phyloP scores from a whole-genome alignment of 2,329 filamentous ascomycete genomes.

The Fusarium guadeloupense region DNA sequence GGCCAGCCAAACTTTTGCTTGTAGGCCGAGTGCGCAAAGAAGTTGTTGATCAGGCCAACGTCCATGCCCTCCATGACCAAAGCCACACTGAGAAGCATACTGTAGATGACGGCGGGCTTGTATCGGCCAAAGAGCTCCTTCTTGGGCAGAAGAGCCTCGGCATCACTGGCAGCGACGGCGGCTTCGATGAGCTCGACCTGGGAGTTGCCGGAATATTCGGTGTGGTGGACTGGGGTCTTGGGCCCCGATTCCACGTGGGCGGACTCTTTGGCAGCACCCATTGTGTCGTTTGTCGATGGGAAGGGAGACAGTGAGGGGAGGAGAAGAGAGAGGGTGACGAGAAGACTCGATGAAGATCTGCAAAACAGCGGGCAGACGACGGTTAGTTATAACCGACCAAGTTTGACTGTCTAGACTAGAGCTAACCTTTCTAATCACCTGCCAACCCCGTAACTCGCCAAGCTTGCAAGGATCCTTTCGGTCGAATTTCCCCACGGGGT shows the following conservation, averaged over 20 bases:
- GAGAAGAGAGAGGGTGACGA: not conserved
- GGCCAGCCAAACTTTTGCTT: slow-evolving; percentile 54
- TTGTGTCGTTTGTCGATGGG: not conserved
- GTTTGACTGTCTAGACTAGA: not conserved
- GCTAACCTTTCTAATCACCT: not conserved
- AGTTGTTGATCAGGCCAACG: slow-evolving; percentile 51
- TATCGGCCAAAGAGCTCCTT: slow-evolving; percentile 48
- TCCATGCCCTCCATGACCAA: slow-evolving; percentile 56
- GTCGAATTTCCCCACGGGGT: slow-evolving; percentile 30
- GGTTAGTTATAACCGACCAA: slow-evolving; percentile 14
- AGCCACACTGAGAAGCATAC: slow-evolving; percentile 46
- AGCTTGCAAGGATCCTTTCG: slow-evolving; percentile 21
- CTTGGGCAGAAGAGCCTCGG: slow-evolving; percentile 42
- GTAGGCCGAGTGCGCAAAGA: slow-evolving; percentile 55
- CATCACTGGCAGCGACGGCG: slow-evolving; percentile 44
- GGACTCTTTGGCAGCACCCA: slow-evolving; percentile 23
- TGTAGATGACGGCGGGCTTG: slow-evolving; percentile 43
- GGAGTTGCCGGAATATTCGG: slow-evolving; percentile 40
- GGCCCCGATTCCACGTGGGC: slow-evolving; percentile 23
- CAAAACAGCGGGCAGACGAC: slow-evolving; percentile 5
- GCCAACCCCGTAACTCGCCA: not conserved
- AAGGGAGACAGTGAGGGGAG: not conserved
- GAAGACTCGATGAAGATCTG: slow-evolving; percentile 28
- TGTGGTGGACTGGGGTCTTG: slow-evolving; percentile 30
- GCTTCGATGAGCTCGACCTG: slow-evolving; percentile 48